These are phyloP conservation scores for Usnea hakonensis DNA, from an alignment of 495 filamentous ascomycete species.

Conservation along the genomic window DNA sequence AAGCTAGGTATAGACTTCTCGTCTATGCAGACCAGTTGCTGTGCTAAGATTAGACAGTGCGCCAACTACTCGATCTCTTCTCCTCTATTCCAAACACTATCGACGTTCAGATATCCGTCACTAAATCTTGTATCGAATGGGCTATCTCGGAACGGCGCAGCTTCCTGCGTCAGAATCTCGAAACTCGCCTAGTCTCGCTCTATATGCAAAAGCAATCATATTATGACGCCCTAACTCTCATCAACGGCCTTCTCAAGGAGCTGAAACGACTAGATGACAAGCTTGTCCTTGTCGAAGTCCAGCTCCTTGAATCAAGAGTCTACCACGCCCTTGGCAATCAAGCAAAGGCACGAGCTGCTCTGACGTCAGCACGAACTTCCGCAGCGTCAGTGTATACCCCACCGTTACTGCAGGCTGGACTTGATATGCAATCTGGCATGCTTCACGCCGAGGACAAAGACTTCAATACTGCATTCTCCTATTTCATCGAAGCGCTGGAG, in stretches of 20 bases:
- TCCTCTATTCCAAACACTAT: conserved; percentile 83
- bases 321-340: conserved; percentile 97
- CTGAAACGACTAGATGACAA: conserved; percentile 98
- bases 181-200: conserved; percentile 85
- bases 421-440: conserved; percentile 99
- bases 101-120: conserved; percentile 87
- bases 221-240: conserved; percentile 92
- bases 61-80: conserved; percentile 94
- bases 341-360: conserved; percentile 87
- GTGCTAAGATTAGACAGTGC: conserved; percentile 51
- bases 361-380: conserved; percentile 88
- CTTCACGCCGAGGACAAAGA: conserved; percentile 97
- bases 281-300: conserved; percentile 95
- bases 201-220: conserved; percentile 96
- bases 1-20: conserved; percentile 71
- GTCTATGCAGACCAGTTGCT: background rate
- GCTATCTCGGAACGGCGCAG: conserved; percentile 83
- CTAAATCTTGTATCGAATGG: conserved; percentile 99
- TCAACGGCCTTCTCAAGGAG: conserved; percentile 90
- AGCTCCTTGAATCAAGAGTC: conserved; percentile 90
- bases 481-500: conserved; percentile 98
- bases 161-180: conserved; percentile 95
- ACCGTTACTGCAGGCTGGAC: conserved; percentile 84
- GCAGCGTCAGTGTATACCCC: conserved; percentile 96
- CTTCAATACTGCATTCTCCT: conserved; percentile 96